Conservation (phyloP, 768 basidiomycete species). For the Leccinum fibrillosum region DNA sequence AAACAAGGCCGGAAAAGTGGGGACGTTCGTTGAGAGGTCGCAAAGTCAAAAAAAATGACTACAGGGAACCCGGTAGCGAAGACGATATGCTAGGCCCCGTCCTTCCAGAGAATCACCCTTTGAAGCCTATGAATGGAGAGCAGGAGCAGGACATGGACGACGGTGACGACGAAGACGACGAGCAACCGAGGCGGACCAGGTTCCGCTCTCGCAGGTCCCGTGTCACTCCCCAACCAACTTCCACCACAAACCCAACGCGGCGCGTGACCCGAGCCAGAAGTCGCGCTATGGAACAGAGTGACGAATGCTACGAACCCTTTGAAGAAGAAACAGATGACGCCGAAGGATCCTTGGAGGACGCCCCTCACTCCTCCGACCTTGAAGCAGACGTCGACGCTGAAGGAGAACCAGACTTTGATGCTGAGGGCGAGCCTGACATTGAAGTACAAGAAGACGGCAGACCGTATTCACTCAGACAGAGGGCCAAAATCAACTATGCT, state of each 20-base stretch:
- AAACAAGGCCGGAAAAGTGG: conserved; percentile 10
- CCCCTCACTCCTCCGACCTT: conserved; percentile 38
- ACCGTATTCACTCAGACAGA: conserved; percentile 60
- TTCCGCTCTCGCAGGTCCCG: conserved; percentile 21
- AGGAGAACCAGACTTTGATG: conserved; percentile 38
- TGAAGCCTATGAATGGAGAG: conserved; percentile 23
- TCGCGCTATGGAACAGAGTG: conserved; percentile 37
- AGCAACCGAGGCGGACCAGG: conserved; percentile 15
- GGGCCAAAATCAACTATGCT: conserved; percentile 69
- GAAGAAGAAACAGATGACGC: conserved; percentile 48
- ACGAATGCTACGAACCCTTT: conserved; percentile 51
- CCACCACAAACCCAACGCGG: neutral
- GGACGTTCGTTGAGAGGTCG: conserved; percentile 39
- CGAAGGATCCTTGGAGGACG: conserved; percentile 59
- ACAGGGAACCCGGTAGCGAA: conserved; percentile 46
- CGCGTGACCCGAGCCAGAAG: conserved; percentile 27
- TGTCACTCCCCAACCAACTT: conserved; percentile 21
- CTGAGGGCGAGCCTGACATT: conserved; percentile 35
- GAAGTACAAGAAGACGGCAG: conserved; percentile 39
- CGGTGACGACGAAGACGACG: conserved; percentile 32
- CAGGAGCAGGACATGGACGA: conserved; percentile 23
- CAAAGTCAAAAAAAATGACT: conserved; percentile 35
- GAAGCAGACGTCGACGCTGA: conserved; percentile 37
- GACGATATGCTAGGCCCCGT: conserved; percentile 30
- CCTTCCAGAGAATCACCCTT: conserved; percentile 6